phyloP scores from a whole-genome alignment of 768 basidiomycete genomes.

The Crassisporium funariophilum region DNA sequence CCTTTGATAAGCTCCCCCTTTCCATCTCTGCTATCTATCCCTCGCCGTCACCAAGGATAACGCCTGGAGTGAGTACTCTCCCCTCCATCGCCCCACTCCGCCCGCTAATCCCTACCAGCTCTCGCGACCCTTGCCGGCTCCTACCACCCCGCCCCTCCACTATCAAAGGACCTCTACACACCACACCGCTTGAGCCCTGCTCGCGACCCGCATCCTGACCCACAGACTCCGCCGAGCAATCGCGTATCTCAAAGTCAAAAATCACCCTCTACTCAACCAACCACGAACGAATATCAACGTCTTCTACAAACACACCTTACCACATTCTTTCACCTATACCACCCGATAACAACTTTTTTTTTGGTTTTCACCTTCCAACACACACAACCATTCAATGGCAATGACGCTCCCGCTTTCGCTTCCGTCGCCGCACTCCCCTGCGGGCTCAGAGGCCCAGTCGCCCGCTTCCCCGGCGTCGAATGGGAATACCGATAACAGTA shows the following conservation, averaged over 20 bases:
- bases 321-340: conserved; percentile 13
- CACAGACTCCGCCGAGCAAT: conserved; percentile 46
- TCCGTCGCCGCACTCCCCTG: conserved; percentile 40
- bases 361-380: conserved; percentile 6
- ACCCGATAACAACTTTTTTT: conserved; percentile 15
- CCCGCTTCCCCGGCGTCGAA: conserved; percentile 20
- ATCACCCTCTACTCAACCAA: background rate
- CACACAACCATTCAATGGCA: conserved; percentile 30
- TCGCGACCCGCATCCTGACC: conserved; percentile 46
- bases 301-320: conserved; percentile 11
- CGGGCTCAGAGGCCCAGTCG: conserved; percentile 44
- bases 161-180: conserved; percentile 31
- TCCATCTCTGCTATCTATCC: conserved; percentile 13
- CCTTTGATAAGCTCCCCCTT: conserved; percentile 21
- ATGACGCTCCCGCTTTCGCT: conserved; percentile 38
- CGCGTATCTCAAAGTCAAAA: conserved; percentile 35
- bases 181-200: conserved; percentile 69
- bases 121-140: conserved; percentile 96
- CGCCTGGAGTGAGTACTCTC: conserved; percentile 30
- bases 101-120: conserved; percentile 43
- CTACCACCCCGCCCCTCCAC: conserved; percentile 45
- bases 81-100: background rate
- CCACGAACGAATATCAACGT: conserved; percentile 9
- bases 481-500: conserved; percentile 11
- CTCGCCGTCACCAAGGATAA: conserved; percentile 29